Evolutionary conservation across 371 early-diverging fungal species (phyloP).

Genomic region (Mortierella sp.): DNA sequence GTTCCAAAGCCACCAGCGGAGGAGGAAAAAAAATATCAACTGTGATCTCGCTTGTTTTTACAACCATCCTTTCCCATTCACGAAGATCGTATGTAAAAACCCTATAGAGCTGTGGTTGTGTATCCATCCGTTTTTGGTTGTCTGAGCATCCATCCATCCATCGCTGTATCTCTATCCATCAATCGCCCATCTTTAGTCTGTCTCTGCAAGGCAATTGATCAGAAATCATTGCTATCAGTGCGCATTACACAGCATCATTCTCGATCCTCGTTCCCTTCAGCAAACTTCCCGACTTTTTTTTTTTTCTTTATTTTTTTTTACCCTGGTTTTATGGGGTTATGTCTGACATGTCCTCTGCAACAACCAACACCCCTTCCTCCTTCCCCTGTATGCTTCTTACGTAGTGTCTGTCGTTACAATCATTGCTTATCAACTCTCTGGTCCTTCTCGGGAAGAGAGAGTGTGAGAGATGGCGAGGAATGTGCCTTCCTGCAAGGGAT

Average conservation of each 20-base stretch:
- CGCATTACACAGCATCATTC: conserved; percentile 14
- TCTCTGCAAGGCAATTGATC: background rate
- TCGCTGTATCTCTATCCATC: conserved; percentile 1
- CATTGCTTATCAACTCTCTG: too few species aligned
- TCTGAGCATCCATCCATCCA: conserved; percentile 14
- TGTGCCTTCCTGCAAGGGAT: background rate
- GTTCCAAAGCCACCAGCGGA: background rate
- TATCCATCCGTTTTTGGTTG: background rate
- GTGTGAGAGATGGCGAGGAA: too few species aligned
- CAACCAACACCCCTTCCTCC: background rate
- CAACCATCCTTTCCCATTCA: conserved; percentile 45
- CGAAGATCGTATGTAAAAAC: conserved; percentile 53
- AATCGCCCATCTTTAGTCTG: too few species aligned
- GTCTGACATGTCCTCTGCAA: background rate
- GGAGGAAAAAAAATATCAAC: conserved; percentile 1
- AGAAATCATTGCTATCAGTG: conserved; percentile 17
- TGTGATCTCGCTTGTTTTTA: background rate
- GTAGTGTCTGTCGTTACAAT: too few species aligned
- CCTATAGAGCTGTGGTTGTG: conserved; percentile 7
- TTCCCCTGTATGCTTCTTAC: too few species aligned
- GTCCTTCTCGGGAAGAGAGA: too few species aligned
- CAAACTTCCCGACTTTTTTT: background rate
- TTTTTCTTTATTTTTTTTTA: background rate
- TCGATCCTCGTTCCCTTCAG: background rate
- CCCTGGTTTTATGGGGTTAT: background rate